Percentiles rank a stretch among this genome's conserved stretches.
Evolutionary conservation across 805 yeast genomes (phyloP).

Genomic region (Metschnikowia santaceciliae): DNA sequence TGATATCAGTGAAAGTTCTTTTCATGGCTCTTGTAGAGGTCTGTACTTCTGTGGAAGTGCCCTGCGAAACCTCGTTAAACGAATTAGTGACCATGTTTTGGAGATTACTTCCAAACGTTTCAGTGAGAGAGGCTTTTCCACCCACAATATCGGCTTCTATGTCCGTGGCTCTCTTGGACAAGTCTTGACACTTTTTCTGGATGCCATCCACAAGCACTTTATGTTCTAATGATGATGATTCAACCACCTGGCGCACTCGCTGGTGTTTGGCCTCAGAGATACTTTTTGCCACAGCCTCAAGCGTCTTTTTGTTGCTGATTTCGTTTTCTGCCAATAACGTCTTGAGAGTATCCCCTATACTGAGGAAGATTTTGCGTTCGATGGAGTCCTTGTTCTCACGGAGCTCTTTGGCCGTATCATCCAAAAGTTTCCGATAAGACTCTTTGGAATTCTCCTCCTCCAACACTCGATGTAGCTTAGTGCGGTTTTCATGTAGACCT

Average conservation of each 20-base stretch:
- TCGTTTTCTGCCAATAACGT: constrained; percentile 3
- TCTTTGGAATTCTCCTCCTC: not conserved
- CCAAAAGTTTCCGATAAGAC: not conserved
- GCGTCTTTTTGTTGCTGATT: not conserved
- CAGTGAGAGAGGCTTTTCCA: not conserved
- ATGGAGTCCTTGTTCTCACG: not conserved
- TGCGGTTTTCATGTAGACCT: not conserved
- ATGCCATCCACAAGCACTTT: not conserved
- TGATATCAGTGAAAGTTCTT: not conserved
- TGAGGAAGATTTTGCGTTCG: not conserved
- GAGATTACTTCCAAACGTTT: not conserved
- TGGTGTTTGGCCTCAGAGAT: not conserved
- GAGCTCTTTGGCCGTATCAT: not conserved
- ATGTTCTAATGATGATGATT: not conserved
- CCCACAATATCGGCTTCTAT: not conserved
- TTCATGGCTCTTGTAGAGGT: not conserved
- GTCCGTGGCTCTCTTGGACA: not conserved
- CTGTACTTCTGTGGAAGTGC: not conserved
- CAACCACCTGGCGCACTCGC: not conserved
- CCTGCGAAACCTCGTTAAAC: not conserved
- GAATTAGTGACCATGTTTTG: not conserved
- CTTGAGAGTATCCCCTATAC: not conserved
- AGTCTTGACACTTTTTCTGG: not conserved
- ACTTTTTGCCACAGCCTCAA: constrained; percentile 1
- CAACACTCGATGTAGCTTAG: not conserved